Conservation (phyloP, 192 early-diverging fungal genomes). For the Rhizophlyctis rosea region DNA sequence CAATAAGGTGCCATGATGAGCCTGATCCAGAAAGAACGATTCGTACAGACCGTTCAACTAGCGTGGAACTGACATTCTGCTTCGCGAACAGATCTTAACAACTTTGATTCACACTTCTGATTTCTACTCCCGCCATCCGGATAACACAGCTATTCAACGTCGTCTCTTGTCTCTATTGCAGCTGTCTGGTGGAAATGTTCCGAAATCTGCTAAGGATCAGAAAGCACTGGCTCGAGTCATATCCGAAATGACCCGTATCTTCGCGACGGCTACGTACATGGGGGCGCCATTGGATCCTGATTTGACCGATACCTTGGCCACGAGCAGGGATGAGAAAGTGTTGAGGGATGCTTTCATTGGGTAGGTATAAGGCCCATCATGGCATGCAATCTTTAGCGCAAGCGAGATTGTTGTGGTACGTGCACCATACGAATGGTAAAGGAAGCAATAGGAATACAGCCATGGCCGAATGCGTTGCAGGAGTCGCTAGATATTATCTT, state of each 20-base stretch:
- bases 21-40: neutral
- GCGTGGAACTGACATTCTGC: neutral
- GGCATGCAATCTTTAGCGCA: too few relatives aligned
- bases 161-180: neutral
- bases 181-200: neutral
- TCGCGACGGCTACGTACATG: conserved; percentile 15
- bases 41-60: neutral
- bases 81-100: neutral
- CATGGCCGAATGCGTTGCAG: too few relatives aligned
- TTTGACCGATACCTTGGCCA: conserved; percentile 25
- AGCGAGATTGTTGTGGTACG: too few relatives aligned
- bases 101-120: neutral
- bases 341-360: conserved; percentile 24
- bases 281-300: conserved; percentile 28
- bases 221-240: conserved; percentile 13
- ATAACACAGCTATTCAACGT: neutral
- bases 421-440: too few relatives aligned
- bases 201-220: conserved; percentile 8
- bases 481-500: too few relatives aligned
- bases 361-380: too few relatives aligned
- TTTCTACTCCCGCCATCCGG: neutral
- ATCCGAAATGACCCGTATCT: conserved; percentile 20
- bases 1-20: neutral
- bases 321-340: conserved; percentile 22
- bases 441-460: too few relatives aligned